These are phyloP conservation scores for Mucor piriformis DNA, from an alignment of 371 early-diverging fungal species.

Conservation along the genomic window DNA sequence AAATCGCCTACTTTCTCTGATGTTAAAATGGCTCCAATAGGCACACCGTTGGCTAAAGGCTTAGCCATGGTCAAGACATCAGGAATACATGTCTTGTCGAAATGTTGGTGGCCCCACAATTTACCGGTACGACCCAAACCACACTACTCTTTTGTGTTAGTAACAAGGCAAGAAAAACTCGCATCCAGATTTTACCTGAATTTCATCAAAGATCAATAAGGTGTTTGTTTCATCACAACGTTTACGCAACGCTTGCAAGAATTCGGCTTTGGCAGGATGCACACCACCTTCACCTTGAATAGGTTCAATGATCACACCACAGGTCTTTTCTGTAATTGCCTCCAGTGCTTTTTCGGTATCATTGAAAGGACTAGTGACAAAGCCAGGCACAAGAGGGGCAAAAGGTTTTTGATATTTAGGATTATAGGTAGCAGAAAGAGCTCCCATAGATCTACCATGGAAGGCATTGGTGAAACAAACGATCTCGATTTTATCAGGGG, in stretches of 20 bases:
- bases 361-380: constrained; percentile 73
- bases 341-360: constrained; percentile 61
- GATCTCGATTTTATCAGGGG: constrained; percentile 62
- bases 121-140: constrained; percentile 93
- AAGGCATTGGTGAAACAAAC: constrained; percentile 88
- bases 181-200: constrained; percentile 64
- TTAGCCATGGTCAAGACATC: constrained; percentile 96
- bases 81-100: constrained; percentile 68
- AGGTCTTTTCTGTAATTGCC: constrained; percentile 73
- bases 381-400: constrained; percentile 87
- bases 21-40: constrained; percentile 92
- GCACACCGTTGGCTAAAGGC: constrained; percentile 94
- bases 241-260: constrained; percentile 74
- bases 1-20: constrained; percentile 74
- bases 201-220: constrained; percentile 93
- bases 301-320: constrained; percentile 95
- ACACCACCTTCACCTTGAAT: constrained; percentile 97
- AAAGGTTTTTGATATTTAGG: constrained; percentile 93
- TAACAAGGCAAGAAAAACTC: neutral
- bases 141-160: constrained; percentile 56
- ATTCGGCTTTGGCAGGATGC: constrained; percentile 67
- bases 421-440: constrained; percentile 88
- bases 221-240: constrained; percentile 83
- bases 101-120: constrained; percentile 85
- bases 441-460: constrained; percentile 95